Base-by-base conservation (phyloP, 345 rosid genomes). In the Iberis pinnata region DNA sequence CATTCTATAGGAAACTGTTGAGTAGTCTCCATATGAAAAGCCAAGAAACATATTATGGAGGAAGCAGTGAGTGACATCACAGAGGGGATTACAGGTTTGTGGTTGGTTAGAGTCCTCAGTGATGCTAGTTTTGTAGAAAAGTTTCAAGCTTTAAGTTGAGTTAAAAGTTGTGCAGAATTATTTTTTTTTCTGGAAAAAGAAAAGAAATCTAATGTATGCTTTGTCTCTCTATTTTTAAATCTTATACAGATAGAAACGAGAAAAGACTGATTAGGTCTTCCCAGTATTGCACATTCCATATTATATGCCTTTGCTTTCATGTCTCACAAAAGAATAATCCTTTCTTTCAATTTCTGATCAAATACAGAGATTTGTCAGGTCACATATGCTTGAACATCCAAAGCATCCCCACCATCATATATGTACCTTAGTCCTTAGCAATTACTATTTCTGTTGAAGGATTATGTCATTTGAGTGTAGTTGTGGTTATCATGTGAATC, bases 91-190 rank as follows among this genome's bases (percentile, higher is more conserved):
- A 24, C 52, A 60, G 72, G 72, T 67, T 53, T 53, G 66, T 39
- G 60, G 26, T 63, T 53, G 22, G 33, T 38, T 12, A 6, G 61
- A 47, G 49, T 53, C 32, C 52, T 33, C 67, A 26, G n/a, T 55
- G 62, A 54, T 67, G 52, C 66, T 53, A 53, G 60, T 67, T 67
- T 67, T 67, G 61, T 59, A 58, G 64, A 65, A 57, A 65, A 58
- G 60, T 57, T 41, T 58, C 59, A 16, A 43, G 59, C 47, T 49
- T 51, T 43, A 41, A 53, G 44, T 46, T 47, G 24, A 39, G 53
- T 33, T 43, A 60, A 64, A 64, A 47, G 61, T 53, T 67, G 65
- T 59, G 66, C 60, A 59, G 61, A 38, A 32, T 2, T 9, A 45
- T 27, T 43, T 42, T 25, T 47, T 5, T 53, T 12, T 22, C n/a